Percentiles rank a stretch among this genome's conserved stretches.
Evolutionary conservation across 2,329 filamentous ascomycete species (phyloP).

Genomic region (Podosphaera aphanis): DNA sequence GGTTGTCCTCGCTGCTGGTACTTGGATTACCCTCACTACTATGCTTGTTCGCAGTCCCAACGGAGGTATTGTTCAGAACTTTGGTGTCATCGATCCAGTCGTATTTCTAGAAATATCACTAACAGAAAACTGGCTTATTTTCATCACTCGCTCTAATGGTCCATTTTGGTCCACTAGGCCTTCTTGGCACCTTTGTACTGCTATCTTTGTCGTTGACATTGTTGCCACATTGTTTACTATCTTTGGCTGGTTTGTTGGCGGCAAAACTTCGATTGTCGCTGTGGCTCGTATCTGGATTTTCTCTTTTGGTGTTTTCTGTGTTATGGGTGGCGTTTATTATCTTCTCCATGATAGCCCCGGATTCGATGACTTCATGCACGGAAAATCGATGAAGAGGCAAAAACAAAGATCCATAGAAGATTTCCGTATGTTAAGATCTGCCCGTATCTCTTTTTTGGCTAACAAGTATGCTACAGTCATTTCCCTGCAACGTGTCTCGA

Average conservation of each 20-base stretch:
- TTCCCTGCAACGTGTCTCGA: slow-evolving; percentile 71
- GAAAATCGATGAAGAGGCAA: slow-evolving; percentile 59
- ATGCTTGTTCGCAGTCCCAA: slow-evolving; percentile 45
- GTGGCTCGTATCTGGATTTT: slow-evolving; percentile 81
- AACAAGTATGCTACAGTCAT: slow-evolving; percentile 39
- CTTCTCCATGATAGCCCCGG: slow-evolving; percentile 57
- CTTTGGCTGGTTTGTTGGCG: slow-evolving; percentile 58
- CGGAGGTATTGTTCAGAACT: slow-evolving; percentile 77
- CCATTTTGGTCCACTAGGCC: slow-evolving; percentile 80
- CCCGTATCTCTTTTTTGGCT: slow-evolving; percentile 17
- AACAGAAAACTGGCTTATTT: slow-evolving; percentile 90
- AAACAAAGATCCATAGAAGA: slow-evolving; percentile 75
- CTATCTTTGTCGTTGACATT: slow-evolving; percentile 62
- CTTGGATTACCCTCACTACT: slow-evolving; percentile 74
- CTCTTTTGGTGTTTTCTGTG: slow-evolving; percentile 71
- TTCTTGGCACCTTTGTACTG: slow-evolving; percentile 61
- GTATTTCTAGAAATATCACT: slow-evolving; percentile 78
- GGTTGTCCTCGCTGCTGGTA: slow-evolving; percentile 56
- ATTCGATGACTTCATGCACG: slow-evolving; percentile 86
- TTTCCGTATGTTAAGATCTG: slow-evolving; percentile 43
- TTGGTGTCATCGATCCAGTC: slow-evolving; percentile 57
- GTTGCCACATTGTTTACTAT: slow-evolving; percentile 67
- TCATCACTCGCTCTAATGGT: slow-evolving; percentile 82
- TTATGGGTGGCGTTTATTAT: slow-evolving; percentile 55
- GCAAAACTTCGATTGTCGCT: slow-evolving; percentile 53